Base-by-base conservation (phyloP, 495 filamentous ascomycete species). In the Platismatia glauca region DNA sequence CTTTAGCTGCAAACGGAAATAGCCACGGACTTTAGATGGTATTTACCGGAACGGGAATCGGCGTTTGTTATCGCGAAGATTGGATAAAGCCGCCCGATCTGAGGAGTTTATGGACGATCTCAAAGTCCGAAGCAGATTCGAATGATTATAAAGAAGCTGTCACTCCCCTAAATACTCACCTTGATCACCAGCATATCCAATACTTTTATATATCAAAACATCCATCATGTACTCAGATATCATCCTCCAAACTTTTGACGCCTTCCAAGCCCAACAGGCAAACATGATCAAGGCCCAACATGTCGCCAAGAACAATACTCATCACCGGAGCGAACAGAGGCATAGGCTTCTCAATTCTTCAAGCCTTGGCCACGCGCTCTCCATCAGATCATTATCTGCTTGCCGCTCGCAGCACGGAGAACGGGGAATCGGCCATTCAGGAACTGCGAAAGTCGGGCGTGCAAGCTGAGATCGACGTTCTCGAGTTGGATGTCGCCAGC, bases 401-500 rank as follows among this genome's bases (percentile, higher is more conserved):
- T 13, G 70, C 64, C 33, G 72, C 67, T 57, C 68, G 67, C 52
- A 63, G 53, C 41, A 39, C 63, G 34, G 55, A 38, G n/a, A 60
- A 62, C 24, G 67, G 71, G 22, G 4, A 59, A n/a, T 62, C 60
- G 39, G 67, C 68, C 3, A 63, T 73, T 35, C 31, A 38, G 27
- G 18, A 58, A 35, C 53, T 73, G 31, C 55, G 57, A 56, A 60
- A 57, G 3, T 48, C 48, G 35, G 71, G 67, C 13, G 44, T 59
- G 37, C 48, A 53, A 41, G 44, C 62, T 53, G 43, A 64, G 11
- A 55, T 82, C 13, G 71, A 81, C 38, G 67, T 78, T 37, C 62
- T 83, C 46, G 69, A 75, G 7, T 66, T 77, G 24, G 81, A 86
- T 61, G 67, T 81, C 7, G 72, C 66, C 2, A 70, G 80, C 57